Percentiles rank a stretch among this genome's conserved stretches.
Evolutionary conservation across 305 asterid species (phyloP).

Genomic region (Salvia sclarea): DNA sequence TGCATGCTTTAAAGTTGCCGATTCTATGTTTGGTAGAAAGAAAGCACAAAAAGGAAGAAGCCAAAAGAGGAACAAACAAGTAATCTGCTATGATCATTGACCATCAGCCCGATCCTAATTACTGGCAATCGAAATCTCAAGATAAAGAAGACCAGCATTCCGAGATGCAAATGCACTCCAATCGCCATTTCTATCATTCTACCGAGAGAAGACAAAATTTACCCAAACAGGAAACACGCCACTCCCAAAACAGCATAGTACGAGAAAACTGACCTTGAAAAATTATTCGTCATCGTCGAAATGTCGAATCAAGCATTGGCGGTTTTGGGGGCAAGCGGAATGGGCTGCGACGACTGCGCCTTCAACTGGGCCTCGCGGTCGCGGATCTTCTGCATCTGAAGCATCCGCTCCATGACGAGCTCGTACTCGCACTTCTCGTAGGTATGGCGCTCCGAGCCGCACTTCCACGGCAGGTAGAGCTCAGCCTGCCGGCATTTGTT

Average conservation of each 20-base stretch:
- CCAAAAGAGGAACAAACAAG: not conserved
- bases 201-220: not conserved
- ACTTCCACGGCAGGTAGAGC: conserved; percentile 90
- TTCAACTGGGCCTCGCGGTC: conserved; percentile 58
- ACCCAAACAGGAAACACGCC: not conserved
- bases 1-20: not conserved
- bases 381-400: conserved; percentile 98
- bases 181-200: conserved; percentile 3
- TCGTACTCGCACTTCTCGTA: conserved; percentile 95
- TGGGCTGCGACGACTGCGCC: conserved; percentile 41
- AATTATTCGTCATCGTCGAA: conserved; percentile 28
- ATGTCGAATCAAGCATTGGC: conserved; percentile 61
- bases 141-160: not conserved
- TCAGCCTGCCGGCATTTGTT: conserved; percentile 93
- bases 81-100: not conserved
- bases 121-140: not conserved
- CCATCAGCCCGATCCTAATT: not conserved
- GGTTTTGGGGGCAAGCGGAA: conserved; percentile 75
- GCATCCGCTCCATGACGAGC: conserved; percentile 97
- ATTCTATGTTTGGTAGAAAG: not conserved
- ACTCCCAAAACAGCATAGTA: not conserved
- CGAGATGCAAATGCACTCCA: conserved; percentile 7
- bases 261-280: conserved; percentile 29
- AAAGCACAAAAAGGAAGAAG: not conserved
- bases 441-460: conserved; percentile 77